A percentile compares a stretch with the other conserved stretches of the same genome.
Evolutionary conservation across 2,329 filamentous ascomycete genomes (phyloP).

Genomic region (Teratosphaeria pseudoeucalypti): DNA sequence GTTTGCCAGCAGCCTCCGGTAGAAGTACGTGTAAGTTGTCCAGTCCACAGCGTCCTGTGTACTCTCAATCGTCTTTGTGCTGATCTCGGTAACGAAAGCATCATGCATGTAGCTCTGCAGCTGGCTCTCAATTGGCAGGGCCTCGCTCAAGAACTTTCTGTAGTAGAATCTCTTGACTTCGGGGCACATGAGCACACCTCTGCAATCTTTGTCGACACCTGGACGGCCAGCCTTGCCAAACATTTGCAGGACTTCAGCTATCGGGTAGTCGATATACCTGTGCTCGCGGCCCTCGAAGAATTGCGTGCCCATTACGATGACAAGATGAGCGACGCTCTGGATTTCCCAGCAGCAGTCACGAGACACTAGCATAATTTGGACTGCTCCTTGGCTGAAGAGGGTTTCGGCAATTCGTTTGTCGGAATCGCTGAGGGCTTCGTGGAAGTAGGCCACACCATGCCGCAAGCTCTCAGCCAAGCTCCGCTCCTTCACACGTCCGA

Average conservation of each 20-base stretch:
- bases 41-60: slow-evolving; percentile 97
- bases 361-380: slow-evolving; percentile 72
- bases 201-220: slow-evolving; percentile 66
- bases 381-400: slow-evolving; percentile 78
- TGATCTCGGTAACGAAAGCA: slow-evolving; percentile 93
- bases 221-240: slow-evolving; percentile 84
- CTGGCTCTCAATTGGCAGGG: slow-evolving; percentile 88
- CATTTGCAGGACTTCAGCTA: slow-evolving; percentile 94
- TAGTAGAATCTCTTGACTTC: slow-evolving; percentile 94
- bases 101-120: slow-evolving; percentile 86
- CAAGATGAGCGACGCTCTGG: slow-evolving; percentile 75
- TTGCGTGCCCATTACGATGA: slow-evolving; percentile 95
- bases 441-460: slow-evolving; percentile 94
- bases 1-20: slow-evolving; percentile 85
- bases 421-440: slow-evolving; percentile 78
- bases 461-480: slow-evolving; percentile 80
- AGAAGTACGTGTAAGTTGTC: slow-evolving; percentile 98
- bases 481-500: slow-evolving; percentile 75
- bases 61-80: slow-evolving; percentile 87
- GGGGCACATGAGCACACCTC: slow-evolving; percentile 93
- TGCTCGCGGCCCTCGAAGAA: slow-evolving; percentile 96
- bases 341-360: slow-evolving; percentile 96
- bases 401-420: slow-evolving; percentile 93
- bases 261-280: slow-evolving; percentile 89
- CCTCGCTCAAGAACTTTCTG: slow-evolving; percentile 96